Percentiles rank a stretch among this genome's conserved stretches.
These are phyloP conservation scores for Nigrospora osmanthi DNA, from an alignment of 2,329 filamentous ascomycete species.

Conservation along the genomic window DNA sequence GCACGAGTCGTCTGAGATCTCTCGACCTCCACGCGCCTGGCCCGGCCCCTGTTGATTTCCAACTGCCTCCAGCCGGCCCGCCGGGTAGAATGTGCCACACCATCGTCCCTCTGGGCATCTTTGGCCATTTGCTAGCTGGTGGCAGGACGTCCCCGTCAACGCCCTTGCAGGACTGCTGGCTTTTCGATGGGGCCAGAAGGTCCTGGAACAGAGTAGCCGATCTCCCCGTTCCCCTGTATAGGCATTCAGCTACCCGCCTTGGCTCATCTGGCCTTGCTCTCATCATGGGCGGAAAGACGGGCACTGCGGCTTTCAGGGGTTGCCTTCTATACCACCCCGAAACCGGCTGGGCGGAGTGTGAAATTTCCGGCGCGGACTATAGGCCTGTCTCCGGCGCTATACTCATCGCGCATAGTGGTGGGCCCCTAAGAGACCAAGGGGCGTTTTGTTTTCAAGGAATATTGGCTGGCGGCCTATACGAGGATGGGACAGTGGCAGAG, in stretches of 20 bases:
- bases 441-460: constrained; percentile 44
- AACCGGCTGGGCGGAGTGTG: constrained; percentile 39
- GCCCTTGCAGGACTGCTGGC: constrained; percentile 68
- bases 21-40: constrained; percentile 38
- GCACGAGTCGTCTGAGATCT: constrained; percentile 36
- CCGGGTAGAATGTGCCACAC: constrained; percentile 64
- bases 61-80: constrained; percentile 23
- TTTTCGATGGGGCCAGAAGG: constrained; percentile 45
- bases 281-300: constrained; percentile 48
- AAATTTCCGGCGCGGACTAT: constrained; percentile 22
- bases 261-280: constrained; percentile 26
- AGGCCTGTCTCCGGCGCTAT: constrained; percentile 35
- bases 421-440: constrained; percentile 12
- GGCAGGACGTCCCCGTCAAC: constrained; percentile 70
- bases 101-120: constrained; percentile 54
- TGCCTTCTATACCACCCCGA: constrained; percentile 45
- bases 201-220: constrained; percentile 58
- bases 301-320: constrained; percentile 35
- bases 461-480: constrained; percentile 63
- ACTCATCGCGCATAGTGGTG: constrained; percentile 20
- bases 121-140: constrained; percentile 60
- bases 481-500: constrained; percentile 53
- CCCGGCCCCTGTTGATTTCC: constrained; percentile 17
- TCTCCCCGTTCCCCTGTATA: constrained; percentile 65
- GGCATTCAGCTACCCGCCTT: constrained; percentile 59